phyloP scores from a whole-genome alignment of 768 basidiomycete genomes.

The Pilatotrama ljubarskyi region DNA sequence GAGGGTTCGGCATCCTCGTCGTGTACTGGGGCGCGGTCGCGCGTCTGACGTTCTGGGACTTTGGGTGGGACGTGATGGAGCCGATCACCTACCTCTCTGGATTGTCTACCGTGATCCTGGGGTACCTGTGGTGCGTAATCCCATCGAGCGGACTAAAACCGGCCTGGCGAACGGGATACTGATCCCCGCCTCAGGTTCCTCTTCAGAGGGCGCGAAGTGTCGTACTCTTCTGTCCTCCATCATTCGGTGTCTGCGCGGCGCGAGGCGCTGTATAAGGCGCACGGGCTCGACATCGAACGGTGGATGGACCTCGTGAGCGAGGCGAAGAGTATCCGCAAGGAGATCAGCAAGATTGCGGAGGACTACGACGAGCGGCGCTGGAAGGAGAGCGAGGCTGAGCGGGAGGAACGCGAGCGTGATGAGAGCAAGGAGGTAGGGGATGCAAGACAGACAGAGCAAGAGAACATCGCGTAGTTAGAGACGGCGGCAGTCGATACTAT shows the following conservation, averaged over 20 bases:
- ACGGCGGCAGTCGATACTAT: too few species aligned
- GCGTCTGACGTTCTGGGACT: conserved; percentile 65
- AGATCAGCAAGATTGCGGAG: conserved; percentile 58
- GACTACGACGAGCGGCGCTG: conserved; percentile 53
- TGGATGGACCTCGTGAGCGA: conserved; percentile 58
- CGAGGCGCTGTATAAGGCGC: conserved; percentile 53
- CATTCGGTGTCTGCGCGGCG: conserved; percentile 59
- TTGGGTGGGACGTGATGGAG: conserved; percentile 67
- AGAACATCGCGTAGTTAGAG: conserved; percentile 4
- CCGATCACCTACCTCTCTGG: conserved; percentile 69
- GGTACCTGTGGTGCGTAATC: conserved; percentile 52
- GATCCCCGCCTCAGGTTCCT: conserved; percentile 45
- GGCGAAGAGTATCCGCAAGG: conserved; percentile 46
- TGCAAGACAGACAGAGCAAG: conserved; percentile 1
- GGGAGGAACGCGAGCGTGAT: conserved; percentile 17
- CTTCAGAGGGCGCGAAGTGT: conserved; percentile 63
- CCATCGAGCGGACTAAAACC: too few species aligned
- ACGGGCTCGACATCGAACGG: conserved; percentile 59
- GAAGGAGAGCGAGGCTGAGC: conserved; percentile 29
- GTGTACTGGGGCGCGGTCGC: conserved; percentile 67
- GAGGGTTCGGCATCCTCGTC: conserved; percentile 58
- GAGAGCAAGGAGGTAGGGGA: conserved; percentile 6
- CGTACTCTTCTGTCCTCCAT: conserved; percentile 62
- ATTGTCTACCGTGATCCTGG: conserved; percentile 58
- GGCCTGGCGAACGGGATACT: background rate